Evolutionary conservation across 192 early-diverging fungal species (phyloP), one percentile per base, ranked within the genome.

Genomic region (Backusella tarrabulga): DNA sequence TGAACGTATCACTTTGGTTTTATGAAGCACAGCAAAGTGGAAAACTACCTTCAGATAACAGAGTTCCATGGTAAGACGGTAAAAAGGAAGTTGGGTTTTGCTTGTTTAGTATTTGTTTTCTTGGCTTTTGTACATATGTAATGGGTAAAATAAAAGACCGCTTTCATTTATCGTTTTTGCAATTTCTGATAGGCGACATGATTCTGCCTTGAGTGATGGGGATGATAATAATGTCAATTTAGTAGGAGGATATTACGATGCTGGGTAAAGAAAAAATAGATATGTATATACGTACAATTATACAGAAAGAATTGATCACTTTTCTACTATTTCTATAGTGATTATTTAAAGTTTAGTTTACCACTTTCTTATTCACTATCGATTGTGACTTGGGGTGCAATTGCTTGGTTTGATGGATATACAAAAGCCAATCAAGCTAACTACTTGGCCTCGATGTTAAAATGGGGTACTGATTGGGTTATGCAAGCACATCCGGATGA

Each of bases 391-490:
- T 90, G 88, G 87, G 89, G 89, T 19, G 89, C 77, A 32, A 41
- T 88, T 42, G 83, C 87, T 71, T 90, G 81, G 76, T 88, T 79
- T 76, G 83, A 90, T 11, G 88, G 87, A 21, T 90, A 87, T 66
- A 67, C 78, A 44, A 77, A 83, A 68, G 86, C 89, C n/a, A 76
- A 84, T n/a, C 83, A 90, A 73, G 79, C 78, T 3, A 40, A 67
- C 0, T 84, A 88, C 46, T 68, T 90, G 2, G 60, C 76, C 34
- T 81, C 81, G 52, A 89, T 83, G 84, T 68, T 90, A 9, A 82
- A 84, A 60, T 89, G 86, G 85, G 87, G 88, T 29, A 90, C 83
- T 60, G 88, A 90, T 60, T 90, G 88, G 88, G 60, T 90, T 38
- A 84, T 89, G 38, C 87, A 88, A 36, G 88, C 88, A 4, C 88